A percentile compares a stretch with the other conserved stretches of the same genome.
These are phyloP conservation scores for Tilletia caries DNA, from an alignment of 1,284 basidiomycete species.

Conservation along the genomic window DNA sequence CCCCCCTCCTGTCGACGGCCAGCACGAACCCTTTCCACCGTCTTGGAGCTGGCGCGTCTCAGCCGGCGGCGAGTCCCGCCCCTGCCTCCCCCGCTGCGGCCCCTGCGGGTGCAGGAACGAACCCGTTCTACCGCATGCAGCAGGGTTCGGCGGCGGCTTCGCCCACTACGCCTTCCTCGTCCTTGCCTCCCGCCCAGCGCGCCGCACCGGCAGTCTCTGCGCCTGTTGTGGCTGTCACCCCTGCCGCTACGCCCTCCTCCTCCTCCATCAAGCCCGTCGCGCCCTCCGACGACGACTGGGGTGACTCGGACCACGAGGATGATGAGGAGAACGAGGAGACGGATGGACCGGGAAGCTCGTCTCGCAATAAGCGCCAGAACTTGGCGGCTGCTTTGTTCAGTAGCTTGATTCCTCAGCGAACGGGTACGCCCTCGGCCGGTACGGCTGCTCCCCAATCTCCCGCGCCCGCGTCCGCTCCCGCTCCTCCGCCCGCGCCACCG, in stretches of 20 bases:
- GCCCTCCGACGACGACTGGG: conserved; percentile 47
- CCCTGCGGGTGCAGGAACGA: conserved; percentile 28
- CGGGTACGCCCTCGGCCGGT: conserved; percentile 29
- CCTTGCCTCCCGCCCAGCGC: conserved; percentile 16
- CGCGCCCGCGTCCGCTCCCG: conserved; percentile 29
- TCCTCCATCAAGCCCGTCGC: background rate
- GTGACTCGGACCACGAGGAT: conserved; percentile 45
- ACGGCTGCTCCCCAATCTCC: conserved; percentile 11
- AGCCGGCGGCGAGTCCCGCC: conserved; percentile 20
- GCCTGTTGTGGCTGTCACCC: background rate
- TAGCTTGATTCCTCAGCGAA: conserved; percentile 37
- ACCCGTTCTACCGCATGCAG: conserved; percentile 45
- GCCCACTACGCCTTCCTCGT: background rate
- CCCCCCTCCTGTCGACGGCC: conserved; percentile 14
- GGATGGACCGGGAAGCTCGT: conserved; percentile 44
- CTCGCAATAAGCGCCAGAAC: conserved; percentile 49
- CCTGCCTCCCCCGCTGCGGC: conserved; percentile 17
- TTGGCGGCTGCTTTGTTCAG: conserved; percentile 51
- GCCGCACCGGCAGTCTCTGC: conserved; percentile 1
- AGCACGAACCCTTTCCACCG: conserved; percentile 48
- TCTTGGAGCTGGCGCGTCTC: conserved; percentile 34
- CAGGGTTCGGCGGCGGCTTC: conserved; percentile 16
- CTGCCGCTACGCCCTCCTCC: background rate
- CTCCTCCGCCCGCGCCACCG: conserved; percentile 39
- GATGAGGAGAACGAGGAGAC: conserved; percentile 49